Evolutionary conservation across 441 rosid species (phyloP), one percentile per base, ranked within the genome.

Genomic region (Arabidopsis hybrid): DNA sequence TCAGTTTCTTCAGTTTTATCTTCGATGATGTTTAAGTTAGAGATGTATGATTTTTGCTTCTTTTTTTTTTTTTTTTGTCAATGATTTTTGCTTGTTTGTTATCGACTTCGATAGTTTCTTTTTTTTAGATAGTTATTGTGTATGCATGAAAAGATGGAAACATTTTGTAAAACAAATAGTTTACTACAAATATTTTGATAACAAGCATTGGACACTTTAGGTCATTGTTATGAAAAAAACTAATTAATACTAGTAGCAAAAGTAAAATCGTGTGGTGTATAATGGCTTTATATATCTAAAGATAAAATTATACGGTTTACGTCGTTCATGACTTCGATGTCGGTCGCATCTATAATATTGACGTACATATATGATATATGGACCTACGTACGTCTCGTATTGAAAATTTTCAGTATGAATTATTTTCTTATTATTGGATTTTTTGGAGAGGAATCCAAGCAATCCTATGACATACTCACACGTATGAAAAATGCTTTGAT

Each of bases 361-460:
- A 68, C 51, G 63, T 53, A 61, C 58, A 21, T 21, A 21, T 21
- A 18, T 18, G 21, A 18, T 34, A 60, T 17, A 21, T 52, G 73
- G 78, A 60, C 73, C 78, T 60, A 67, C 68, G 73, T 67, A 74
- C 73, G 73, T 74, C 57, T 60, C 31, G 36, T 74, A 50, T 7
- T 60, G 26, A 58, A 66, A 31, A 4, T 1, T 42, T 18, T 40
- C 31, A 56, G 39, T 34, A 10, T 42, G 34, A 42, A 43, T 67
- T 60, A 67, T 7, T 51, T 65, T 34, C 57, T 52, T 32, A 7
- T 60, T 52, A 47, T 49, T 59, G 16, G 17, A 47, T 18, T 34
- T 59, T 49, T 36, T 14, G 12, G 18, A 51, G 21, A 74, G 26
- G 45, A 67, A 53, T 55, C 63, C 16, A 69, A 61, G 50, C 45